Conservation (phyloP, 345 rosid species). For the Lagerstroemia speciosa region DNA sequence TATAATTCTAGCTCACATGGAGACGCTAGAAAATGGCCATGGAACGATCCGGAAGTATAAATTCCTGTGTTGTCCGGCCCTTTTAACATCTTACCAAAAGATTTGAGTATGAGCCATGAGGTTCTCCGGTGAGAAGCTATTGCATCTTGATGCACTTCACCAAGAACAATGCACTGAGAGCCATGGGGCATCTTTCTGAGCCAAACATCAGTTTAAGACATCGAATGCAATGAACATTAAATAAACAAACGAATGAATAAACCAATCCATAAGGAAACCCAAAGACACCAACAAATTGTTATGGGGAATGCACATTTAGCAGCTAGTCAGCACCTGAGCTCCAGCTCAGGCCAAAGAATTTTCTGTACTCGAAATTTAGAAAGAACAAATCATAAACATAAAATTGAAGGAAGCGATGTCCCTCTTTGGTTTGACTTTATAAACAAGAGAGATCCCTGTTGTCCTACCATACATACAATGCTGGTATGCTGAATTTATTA, state of each 20-base stretch:
- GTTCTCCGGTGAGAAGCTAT: too few relatives aligned
- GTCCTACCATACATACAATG: conserved; percentile 2
- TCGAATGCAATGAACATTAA: background rate
- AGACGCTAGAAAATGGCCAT: conserved; percentile 60
- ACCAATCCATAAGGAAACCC: background rate
- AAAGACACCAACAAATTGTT: background rate
- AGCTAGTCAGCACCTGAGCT: conserved; percentile 1
- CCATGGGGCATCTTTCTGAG: background rate
- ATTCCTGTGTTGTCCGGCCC: too few relatives aligned
- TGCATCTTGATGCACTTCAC: too few relatives aligned
- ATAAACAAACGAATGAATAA: background rate
- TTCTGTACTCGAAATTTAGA: conserved; percentile 4
- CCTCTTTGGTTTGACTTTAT: background rate
- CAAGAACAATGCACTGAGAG: too few relatives aligned
- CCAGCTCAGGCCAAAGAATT: conserved; percentile 4
- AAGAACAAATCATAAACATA: background rate
- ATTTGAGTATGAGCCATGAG: too few relatives aligned
- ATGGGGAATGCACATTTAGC: background rate
- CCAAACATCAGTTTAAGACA: background rate
- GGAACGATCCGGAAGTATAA: too few relatives aligned
- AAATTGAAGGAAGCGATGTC: background rate
- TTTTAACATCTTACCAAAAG: too few relatives aligned
- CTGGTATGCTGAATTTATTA: background rate
- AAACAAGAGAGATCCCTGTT: background rate
- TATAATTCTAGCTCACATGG: conserved; percentile 78